A percentile compares a stretch with the other conserved stretches of the same genome.
phyloP scores from a whole-genome alignment of 2,329 filamentous ascomycete species.

The Tolypocladium pustulatum region DNA sequence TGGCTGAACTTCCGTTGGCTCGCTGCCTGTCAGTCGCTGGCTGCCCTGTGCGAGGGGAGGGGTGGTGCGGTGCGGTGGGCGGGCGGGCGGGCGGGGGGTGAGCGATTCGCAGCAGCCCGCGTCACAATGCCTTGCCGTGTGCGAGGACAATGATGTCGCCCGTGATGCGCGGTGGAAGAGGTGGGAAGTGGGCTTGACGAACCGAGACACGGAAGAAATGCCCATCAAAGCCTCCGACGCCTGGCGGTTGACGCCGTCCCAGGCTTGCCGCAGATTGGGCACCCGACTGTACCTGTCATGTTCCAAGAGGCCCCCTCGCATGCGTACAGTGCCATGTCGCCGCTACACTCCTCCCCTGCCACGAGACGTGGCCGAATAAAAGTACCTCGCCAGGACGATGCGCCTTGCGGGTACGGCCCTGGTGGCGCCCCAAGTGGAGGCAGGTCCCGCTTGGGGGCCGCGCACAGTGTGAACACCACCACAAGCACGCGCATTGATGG shows the following conservation, averaged over 20 bases:
- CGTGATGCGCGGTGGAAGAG: background rate
- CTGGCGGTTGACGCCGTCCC: background rate
- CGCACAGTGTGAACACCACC: background rate
- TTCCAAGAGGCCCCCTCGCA: background rate
- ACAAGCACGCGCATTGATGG: background rate
- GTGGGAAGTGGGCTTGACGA: background rate
- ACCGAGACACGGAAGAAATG: background rate
- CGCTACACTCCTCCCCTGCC: background rate
- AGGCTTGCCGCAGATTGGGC: constrained; percentile 2
- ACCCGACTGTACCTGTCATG: background rate
- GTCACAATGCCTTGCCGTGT: background rate
- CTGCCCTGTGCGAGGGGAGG: background rate
- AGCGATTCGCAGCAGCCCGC: background rate
- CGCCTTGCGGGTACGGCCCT: background rate
- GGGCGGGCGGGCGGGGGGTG: background rate
- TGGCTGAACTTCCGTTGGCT: background rate
- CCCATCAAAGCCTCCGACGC: background rate
- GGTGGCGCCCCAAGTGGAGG: background rate
- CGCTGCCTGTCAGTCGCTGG: background rate
- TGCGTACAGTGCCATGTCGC: background rate
- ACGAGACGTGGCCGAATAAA: background rate
- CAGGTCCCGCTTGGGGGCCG: background rate
- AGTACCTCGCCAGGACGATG: background rate
- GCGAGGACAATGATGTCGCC: background rate
- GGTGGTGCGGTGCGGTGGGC: background rate